A percentile compares a stretch with the other conserved stretches of the same genome.
Evolutionary conservation across 2,329 filamentous ascomycete species (phyloP).

Genomic region (Hirsutella thompsonii): DNA sequence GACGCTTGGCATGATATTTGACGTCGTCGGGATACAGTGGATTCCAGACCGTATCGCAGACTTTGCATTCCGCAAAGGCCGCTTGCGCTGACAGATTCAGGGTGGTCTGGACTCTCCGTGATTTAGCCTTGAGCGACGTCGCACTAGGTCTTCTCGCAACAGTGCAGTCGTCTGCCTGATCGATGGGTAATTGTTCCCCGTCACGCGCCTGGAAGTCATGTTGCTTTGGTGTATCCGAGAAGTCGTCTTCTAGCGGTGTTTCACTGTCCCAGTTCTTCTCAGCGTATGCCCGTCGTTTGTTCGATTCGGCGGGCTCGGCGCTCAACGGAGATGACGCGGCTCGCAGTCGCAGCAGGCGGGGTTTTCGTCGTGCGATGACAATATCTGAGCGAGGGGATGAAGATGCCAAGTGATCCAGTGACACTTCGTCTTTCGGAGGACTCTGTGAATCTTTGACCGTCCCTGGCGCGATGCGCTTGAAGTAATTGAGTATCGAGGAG

Average conservation of each 20-base stretch:
- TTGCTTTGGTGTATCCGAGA: too few species aligned
- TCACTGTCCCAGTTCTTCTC: too few species aligned
- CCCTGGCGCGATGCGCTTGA: constrained; percentile 18
- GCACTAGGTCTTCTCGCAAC: not conserved
- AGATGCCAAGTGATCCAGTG: constrained; percentile 1
- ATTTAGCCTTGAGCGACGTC: constrained; percentile 1
- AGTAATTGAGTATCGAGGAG: constrained; percentile 27
- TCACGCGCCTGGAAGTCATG: too few species aligned
- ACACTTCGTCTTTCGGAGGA: constrained; percentile 1
- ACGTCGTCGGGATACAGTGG: constrained; percentile 29
- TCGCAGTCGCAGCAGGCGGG: constrained; percentile 17
- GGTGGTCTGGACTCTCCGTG: constrained; percentile 24
- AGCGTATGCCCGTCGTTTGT: too few species aligned
- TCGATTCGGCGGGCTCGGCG: too few species aligned
- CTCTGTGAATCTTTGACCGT: constrained; percentile 1
- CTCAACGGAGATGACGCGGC: constrained; percentile 7
- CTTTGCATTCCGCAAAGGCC: constrained; percentile 28
- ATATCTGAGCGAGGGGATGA: constrained; percentile 2
- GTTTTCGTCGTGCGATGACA: constrained; percentile 8
- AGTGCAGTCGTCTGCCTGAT: not conserved
- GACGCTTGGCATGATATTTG: constrained; percentile 26
- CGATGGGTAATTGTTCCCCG: not conserved
- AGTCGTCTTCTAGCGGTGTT: too few species aligned
- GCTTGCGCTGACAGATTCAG: constrained; percentile 29
- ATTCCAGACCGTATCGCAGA: constrained; percentile 30